A percentile compares a stretch with the other conserved stretches of the same genome.
phyloP scores from a whole-genome alignment of 2,329 filamentous ascomycete species.

The Aspergillus ochraceoroseus region DNA sequence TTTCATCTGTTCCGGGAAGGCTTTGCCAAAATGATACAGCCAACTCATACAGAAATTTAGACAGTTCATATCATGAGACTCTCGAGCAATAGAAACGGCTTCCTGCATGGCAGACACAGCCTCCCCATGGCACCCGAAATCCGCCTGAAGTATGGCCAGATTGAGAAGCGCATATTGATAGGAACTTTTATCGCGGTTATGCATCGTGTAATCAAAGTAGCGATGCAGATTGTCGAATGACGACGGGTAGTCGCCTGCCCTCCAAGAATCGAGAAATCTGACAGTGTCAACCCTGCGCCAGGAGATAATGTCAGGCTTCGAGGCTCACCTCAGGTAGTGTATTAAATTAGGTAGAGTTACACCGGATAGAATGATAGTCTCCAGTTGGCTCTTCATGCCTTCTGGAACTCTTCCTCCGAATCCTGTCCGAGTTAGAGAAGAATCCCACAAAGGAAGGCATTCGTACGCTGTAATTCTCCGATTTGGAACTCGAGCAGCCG shows the following conservation, averaged over 20 bases:
- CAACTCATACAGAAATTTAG: slow-evolving; percentile 94
- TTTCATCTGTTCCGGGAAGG: slow-evolving; percentile 69
- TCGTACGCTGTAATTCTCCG: slow-evolving; percentile 71
- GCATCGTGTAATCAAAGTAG: slow-evolving; percentile 96
- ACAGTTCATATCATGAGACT: slow-evolving; percentile 87
- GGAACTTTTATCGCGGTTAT: slow-evolving; percentile 72
- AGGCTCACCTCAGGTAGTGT: slow-evolving; percentile 64
- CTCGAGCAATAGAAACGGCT: slow-evolving; percentile 86
- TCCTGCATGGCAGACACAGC: slow-evolving; percentile 93
- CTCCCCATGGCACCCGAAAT: slow-evolving; percentile 87
- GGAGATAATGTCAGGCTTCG: background rate
- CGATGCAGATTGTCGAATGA: slow-evolving; percentile 88
- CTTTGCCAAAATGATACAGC: slow-evolving; percentile 90
- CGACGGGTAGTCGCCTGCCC: slow-evolving; percentile 80
- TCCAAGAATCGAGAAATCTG: slow-evolving; percentile 88
- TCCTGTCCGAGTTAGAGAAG: slow-evolving; percentile 47
- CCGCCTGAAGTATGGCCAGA: slow-evolving; percentile 84
- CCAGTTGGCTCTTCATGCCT: slow-evolving; percentile 66
- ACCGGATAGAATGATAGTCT: slow-evolving; percentile 62
- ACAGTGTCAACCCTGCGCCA: slow-evolving; percentile 15
- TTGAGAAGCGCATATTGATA: slow-evolving; percentile 96
- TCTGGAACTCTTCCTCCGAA: slow-evolving; percentile 72
- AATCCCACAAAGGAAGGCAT: slow-evolving; percentile 21
- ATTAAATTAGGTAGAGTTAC: slow-evolving; percentile 65
- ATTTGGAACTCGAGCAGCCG: slow-evolving; percentile 82